Evolutionary conservation across 2,329 filamentous ascomycete genomes (phyloP).

Genomic region (Cercospora sp.): DNA sequence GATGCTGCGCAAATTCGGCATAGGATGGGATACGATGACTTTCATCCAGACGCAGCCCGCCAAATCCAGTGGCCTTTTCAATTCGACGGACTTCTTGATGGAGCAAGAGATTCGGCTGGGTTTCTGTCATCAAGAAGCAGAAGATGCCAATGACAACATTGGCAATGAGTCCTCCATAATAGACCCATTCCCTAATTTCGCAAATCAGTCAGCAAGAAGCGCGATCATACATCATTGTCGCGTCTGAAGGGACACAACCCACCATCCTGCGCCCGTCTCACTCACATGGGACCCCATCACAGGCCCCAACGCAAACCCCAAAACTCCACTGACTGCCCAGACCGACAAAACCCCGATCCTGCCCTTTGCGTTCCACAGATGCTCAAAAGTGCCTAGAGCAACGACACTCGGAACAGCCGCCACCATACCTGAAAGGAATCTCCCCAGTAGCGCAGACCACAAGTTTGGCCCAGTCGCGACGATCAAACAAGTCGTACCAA

Average conservation of each 20-base stretch:
- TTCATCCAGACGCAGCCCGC: slow-evolving; percentile 38
- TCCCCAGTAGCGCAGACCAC: slow-evolving; percentile 43
- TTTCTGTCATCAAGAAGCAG: slow-evolving; percentile 45
- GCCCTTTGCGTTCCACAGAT: slow-evolving; percentile 42
- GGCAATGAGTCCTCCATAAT: slow-evolving; percentile 45
- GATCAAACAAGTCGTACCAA: slow-evolving; percentile 41
- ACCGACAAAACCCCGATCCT: slow-evolving; percentile 51
- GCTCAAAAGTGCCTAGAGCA: slow-evolving; percentile 51
- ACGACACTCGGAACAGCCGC: slow-evolving; percentile 53
- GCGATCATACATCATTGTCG: neutral
- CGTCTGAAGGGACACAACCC: neutral
- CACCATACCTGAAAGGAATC: slow-evolving; percentile 47
- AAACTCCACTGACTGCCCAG: slow-evolving; percentile 48
- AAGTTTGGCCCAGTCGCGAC: slow-evolving; percentile 43
- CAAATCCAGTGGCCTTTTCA: slow-evolving; percentile 32
- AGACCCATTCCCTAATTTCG: slow-evolving; percentile 48
- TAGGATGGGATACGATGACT: slow-evolving; percentile 45
- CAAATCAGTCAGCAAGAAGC: neutral
- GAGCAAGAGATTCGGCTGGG: slow-evolving; percentile 48
- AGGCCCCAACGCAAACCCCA: slow-evolving; percentile 48
- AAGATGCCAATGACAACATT: slow-evolving; percentile 40
- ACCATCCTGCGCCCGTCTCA: slow-evolving; percentile 26
- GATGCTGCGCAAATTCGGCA: slow-evolving; percentile 24
- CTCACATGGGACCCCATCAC: slow-evolving; percentile 41
- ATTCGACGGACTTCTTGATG: slow-evolving; percentile 38